Conservation (phyloP, 306 rosid genomes). For the Canavalia gladiata region DNA sequence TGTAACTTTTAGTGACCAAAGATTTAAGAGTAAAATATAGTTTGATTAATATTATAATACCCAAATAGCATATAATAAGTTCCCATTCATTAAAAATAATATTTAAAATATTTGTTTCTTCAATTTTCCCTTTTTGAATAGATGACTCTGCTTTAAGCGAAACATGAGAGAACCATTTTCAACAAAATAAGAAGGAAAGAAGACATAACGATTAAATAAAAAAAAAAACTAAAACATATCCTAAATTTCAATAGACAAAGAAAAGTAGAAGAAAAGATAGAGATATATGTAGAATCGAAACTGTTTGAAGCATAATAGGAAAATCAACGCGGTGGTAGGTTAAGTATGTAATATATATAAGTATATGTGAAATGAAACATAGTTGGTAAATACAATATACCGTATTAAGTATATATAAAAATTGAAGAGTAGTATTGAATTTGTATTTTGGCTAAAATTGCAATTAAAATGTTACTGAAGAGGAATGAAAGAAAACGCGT, state of each 20-base stretch:
- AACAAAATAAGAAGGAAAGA: neutral
- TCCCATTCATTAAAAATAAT: neutral
- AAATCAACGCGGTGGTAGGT: constrained; percentile 5
- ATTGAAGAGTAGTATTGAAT: neutral
- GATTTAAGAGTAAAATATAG: no score
- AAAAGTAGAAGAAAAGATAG: constrained; percentile 13
- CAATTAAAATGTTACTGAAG: constrained; percentile 30
- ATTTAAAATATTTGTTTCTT: neutral
- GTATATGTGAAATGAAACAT: neutral
- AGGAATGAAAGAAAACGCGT: constrained; percentile 19
- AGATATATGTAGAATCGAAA: constrained; percentile 1
- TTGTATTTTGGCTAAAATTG: constrained; percentile 1
- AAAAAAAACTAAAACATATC: constrained; percentile 16
- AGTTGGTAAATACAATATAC: neutral
- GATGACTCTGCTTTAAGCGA: neutral
- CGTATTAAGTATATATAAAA: no score
- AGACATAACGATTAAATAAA: neutral
- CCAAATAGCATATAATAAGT: no score
- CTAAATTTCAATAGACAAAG: constrained; percentile 39
- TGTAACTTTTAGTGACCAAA: no score
- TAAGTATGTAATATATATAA: neutral
- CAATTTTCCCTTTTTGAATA: neutral
- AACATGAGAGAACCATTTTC: neutral
- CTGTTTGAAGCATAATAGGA: constrained; percentile 40
- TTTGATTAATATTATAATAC: no score